Conservation (phyloP, 2,329 filamentous ascomycete genomes). For the Thelonectria rubi region DNA sequence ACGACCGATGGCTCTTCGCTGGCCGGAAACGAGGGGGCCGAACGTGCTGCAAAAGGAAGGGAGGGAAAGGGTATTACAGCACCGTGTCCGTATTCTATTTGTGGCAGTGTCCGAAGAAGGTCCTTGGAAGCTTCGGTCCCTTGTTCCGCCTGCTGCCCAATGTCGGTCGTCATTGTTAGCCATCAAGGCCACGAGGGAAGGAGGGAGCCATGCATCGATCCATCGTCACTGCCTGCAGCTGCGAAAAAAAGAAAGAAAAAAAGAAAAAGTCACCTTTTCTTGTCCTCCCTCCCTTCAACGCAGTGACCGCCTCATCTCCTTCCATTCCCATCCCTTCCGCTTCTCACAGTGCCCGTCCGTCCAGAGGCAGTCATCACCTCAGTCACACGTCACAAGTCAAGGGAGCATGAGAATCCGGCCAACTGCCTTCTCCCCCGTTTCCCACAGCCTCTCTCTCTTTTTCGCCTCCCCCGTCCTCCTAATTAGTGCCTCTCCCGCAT, state of each 20-base stretch:
- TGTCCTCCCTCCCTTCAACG: neutral
- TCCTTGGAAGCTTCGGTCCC: too few relatives aligned
- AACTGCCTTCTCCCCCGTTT: neutral
- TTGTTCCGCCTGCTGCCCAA: too few relatives aligned
- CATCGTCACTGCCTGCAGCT: too few relatives aligned
- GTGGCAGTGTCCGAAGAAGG: too few relatives aligned
- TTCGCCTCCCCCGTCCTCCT: neutral
- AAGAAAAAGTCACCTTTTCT: neutral
- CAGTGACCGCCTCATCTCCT: conserved; percentile 14
- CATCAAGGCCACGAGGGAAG: neutral
- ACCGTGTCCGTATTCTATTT: too few relatives aligned
- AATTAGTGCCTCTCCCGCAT: conserved; percentile 12
- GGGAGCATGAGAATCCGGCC: neutral
- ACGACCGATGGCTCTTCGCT: too few relatives aligned
- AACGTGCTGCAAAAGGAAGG: neutral
- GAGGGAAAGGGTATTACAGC: too few relatives aligned
- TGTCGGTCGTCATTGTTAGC: too few relatives aligned
- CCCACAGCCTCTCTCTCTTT: neutral
- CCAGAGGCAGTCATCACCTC: conserved; percentile 15
- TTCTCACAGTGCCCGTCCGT: conserved; percentile 4
- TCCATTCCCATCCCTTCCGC: neutral
- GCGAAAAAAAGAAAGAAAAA: neutral
- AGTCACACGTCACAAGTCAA: conserved; percentile 4
- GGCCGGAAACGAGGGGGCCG: too few relatives aligned
- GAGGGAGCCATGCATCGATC: neutral